phyloP scores from a whole-genome alignment of 495 filamentous ascomycete genomes.

The Astrothelium macrocarpum region DNA sequence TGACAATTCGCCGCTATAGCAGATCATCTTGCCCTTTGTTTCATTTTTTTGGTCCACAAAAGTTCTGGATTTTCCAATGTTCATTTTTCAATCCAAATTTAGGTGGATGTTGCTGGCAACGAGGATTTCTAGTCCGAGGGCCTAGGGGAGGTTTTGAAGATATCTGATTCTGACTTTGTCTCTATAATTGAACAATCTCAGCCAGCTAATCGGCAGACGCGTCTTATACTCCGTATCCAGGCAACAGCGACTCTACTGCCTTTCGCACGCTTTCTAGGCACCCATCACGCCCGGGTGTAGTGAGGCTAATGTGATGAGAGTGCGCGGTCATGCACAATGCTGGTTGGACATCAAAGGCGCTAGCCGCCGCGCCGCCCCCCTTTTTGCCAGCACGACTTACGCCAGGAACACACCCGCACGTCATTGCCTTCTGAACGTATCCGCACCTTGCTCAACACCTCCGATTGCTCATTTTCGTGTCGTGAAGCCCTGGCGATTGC shows the following conservation, averaged over 20 bases:
- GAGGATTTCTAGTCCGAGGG: neutral
- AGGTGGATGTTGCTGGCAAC: neutral
- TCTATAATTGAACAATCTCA: too few species aligned
- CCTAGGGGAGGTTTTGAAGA: neutral
- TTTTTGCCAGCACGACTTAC: neutral
- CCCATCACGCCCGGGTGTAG: neutral
- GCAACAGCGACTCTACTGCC: neutral
- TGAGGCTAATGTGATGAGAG: too few species aligned
- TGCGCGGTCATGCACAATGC: neutral
- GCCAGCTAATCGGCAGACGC: neutral
- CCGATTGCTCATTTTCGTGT: neutral
- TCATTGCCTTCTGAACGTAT: neutral
- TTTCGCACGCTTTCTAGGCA: neutral
- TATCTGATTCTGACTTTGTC: neutral
- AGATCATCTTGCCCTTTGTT: too few species aligned
- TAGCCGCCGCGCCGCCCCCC: neutral
- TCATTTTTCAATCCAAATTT: neutral
- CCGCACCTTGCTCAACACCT: neutral
- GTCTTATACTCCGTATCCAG: conserved; percentile 1
- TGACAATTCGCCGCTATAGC: neutral
- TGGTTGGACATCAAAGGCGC: neutral
- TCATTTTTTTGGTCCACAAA: too few species aligned
- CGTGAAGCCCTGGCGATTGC: neutral
- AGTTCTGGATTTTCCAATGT: neutral
- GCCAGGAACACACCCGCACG: neutral